Evolutionary conservation across 1,284 basidiomycete species (phyloP), one percentile per base, ranked within the genome.

Genomic region (Cutaneotrichosporon cavernicola): DNA sequence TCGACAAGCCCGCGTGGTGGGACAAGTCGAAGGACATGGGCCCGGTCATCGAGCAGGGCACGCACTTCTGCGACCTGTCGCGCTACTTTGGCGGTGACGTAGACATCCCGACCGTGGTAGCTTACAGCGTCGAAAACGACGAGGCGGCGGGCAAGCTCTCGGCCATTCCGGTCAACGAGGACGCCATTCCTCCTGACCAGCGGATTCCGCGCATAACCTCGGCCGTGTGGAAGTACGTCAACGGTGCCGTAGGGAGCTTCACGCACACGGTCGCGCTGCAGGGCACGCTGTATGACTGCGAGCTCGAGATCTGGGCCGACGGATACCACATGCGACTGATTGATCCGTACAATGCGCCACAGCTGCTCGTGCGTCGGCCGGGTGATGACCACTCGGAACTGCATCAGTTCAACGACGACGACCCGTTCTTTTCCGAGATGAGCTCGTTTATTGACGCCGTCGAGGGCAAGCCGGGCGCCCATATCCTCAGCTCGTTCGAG

Each of bases 21-120:
- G 90, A 96, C 85, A 98, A 98, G 83, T 86, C 89, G 30, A 91
- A 76, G 63, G 79, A 79, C 67, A 81, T 80, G 80, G 96, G 96
- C 43, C 96, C 96, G 14, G 88, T 99, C 74, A 86, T 99, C 67
- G 97, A 98, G 81, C 96, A 98, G 82, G 96, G 91, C 49, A 99
- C 97, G 9, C 96, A 88, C 77, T 86, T 88, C 73, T 84, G 83
- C 73, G 81, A 80, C 68, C 69, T 80, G 61, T 95, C 92, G 60
- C 89, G 96, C 71, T 99, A 98, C 85, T 98, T 99, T 81, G 96
- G 95, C 61, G 96, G 96, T 51, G 96, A 98, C 73, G 93, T 98
- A 64, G 91, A 97, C 76, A 88, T 98, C 47, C 84, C 84, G 71
- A 76, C 61, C 66, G 76, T 76, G 9, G 61, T 40, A 22, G 91